These are phyloP conservation scores for Boechera divaricarpa DNA, from an alignment of 345 rosid genomes.

Conservation along the genomic window DNA sequence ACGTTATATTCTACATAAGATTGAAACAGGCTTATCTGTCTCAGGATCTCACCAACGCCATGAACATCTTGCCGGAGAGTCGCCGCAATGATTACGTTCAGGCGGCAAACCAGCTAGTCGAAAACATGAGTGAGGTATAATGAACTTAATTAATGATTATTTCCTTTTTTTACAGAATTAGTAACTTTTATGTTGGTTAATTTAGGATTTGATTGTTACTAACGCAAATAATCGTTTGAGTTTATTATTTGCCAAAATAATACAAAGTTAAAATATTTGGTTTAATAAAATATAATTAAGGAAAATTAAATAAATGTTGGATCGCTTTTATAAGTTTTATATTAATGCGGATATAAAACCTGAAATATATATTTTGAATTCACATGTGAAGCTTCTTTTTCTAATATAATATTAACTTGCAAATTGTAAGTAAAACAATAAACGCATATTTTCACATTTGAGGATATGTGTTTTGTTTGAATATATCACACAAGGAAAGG, in stretches of 20 bases:
- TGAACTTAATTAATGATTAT: too few relatives aligned
- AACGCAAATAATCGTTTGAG: too few relatives aligned
- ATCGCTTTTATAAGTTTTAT: too few relatives aligned
- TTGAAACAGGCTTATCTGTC: slow-evolving; percentile 74
- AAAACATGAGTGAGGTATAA: slow-evolving; percentile 78
- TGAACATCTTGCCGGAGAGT: slow-evolving; percentile 61
- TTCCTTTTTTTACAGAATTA: not conserved
- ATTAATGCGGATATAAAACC: too few relatives aligned
- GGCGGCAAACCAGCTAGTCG: slow-evolving; percentile 76
- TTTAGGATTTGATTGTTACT: too few relatives aligned
- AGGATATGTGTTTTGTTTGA: not conserved
- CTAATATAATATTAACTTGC: not conserved
- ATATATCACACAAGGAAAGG: not conserved
- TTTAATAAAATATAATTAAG: too few relatives aligned
- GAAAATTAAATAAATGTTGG: too few relatives aligned
- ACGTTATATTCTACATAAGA: slow-evolving; percentile 77
- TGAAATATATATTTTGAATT: too few relatives aligned
- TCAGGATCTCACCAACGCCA: slow-evolving; percentile 78
- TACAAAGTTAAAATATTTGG: too few relatives aligned
- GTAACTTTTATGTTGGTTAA: not conserved
- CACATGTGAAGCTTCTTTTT: too few relatives aligned
- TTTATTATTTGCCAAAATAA: too few relatives aligned
- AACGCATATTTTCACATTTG: not conserved
- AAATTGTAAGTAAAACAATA: not conserved
- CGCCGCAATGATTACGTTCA: slow-evolving; percentile 61